Percentiles rank a stretch among this genome's conserved stretches.
Evolutionary conservation across 2,329 filamentous ascomycete genomes (phyloP).

Genomic region (Alternaria sp.): DNA sequence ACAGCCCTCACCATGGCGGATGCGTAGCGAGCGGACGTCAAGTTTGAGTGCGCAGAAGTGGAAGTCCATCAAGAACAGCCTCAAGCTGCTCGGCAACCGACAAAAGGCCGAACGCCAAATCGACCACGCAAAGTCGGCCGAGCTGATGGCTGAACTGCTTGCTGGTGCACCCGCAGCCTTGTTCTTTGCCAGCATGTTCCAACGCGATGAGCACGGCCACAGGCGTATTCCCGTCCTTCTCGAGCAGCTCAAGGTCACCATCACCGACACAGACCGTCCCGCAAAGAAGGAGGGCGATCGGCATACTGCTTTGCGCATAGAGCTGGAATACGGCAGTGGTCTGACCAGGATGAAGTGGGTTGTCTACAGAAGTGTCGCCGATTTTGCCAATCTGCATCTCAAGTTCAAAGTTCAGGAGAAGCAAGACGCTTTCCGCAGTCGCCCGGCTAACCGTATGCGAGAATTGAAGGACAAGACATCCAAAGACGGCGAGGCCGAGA

Average conservation of each 20-base stretch:
- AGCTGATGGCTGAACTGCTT: constrained; percentile 92
- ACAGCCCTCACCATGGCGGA: constrained; percentile 52
- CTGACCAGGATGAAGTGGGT: constrained; percentile 97
- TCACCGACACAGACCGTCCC: constrained; percentile 74
- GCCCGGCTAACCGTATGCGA: constrained; percentile 45
- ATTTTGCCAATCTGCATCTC: constrained; percentile 90
- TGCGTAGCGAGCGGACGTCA: constrained; percentile 54
- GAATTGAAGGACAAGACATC: constrained; percentile 22
- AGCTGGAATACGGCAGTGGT: constrained; percentile 94
- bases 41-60: constrained; percentile 75
- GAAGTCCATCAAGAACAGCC: constrained; percentile 88
- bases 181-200: constrained; percentile 96
- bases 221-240: constrained; percentile 93
- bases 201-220: constrained; percentile 94
- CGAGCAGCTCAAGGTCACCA: constrained; percentile 88
- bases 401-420: constrained; percentile 89
- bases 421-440: constrained; percentile 80
- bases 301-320: constrained; percentile 87
- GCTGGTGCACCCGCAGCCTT: constrained; percentile 92
- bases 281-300: constrained; percentile 56
- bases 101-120: constrained; percentile 84
- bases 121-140: constrained; percentile 93
- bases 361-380: constrained; percentile 82
- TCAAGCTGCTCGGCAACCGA: constrained; percentile 77
- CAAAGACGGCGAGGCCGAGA: constrained; percentile 28